Percentiles rank a stretch among this genome's conserved stretches.
Evolutionary conservation across 495 filamentous ascomycete genomes (phyloP).

Genomic region (Trichoderma reesei): DNA sequence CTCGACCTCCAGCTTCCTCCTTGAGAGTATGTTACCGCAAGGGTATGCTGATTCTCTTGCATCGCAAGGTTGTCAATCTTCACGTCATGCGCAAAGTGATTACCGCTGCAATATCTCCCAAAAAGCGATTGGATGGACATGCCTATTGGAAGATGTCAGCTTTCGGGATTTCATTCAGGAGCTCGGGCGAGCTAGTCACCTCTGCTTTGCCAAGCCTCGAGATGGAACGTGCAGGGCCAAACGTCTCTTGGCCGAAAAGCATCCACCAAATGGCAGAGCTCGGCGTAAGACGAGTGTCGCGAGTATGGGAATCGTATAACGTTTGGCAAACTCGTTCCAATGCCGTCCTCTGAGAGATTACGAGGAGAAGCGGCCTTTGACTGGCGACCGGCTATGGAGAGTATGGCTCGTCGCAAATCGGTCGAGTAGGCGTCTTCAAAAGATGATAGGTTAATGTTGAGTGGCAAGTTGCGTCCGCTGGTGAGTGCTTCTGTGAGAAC

Average conservation of each 20-base stretch:
- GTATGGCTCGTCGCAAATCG: constrained; percentile 18
- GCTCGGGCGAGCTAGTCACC: constrained; percentile 23
- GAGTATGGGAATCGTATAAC: constrained; percentile 70
- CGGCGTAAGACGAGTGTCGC: constrained; percentile 76
- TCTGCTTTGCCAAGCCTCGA: constrained; percentile 46
- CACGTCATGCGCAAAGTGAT: constrained; percentile 41
- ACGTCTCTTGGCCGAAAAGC: constrained; percentile 67
- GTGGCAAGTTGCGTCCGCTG: constrained; percentile 22
- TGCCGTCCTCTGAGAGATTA: not conserved
- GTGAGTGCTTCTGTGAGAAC: constrained; percentile 20
- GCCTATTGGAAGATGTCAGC: not conserved
- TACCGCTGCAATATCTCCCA: constrained; percentile 43
- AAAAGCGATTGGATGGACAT: constrained; percentile 41
- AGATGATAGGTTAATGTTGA: constrained; percentile 22
- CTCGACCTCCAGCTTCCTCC: not conserved
- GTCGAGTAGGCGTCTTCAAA: constrained; percentile 19
- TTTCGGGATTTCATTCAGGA: not conserved
- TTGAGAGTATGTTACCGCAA: not conserved
- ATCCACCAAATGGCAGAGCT: constrained; percentile 61
- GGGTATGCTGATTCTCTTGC: not conserved
- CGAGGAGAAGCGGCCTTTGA: not conserved
- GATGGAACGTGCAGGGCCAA: constrained; percentile 73
- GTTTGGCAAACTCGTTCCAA: constrained; percentile 23
- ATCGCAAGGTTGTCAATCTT: not conserved
- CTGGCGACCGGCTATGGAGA: constrained; percentile 22